Base-by-base conservation (phyloP, 257 asterid genomes). In the Solanum microdontum region DNA sequence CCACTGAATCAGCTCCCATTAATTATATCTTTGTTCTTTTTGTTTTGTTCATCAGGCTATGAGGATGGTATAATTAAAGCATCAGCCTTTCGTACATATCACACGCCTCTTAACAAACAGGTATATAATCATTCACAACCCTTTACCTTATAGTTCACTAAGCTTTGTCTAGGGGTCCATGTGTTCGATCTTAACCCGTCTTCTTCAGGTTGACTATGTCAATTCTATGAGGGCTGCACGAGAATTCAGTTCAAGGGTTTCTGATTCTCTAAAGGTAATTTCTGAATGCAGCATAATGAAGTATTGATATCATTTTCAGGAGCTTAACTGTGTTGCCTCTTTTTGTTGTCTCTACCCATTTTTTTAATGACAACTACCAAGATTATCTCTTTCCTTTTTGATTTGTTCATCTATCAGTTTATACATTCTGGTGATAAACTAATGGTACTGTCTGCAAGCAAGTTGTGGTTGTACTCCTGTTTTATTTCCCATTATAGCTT, bases 161-260 rank as follows among this genome's bases (percentile, higher is more conserved):
- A 48, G 34, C 55, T 76, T 74, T 48, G 36, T 83, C 9, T 45
- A 72, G 40, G 11, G 45, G 34, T 83, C 68, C 82, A 68, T 75
- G 28, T 34, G 32, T 55, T 84, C n/a, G 37, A 87, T 76, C 74
- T 55, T 43, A 40, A 19, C 68, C 43, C 15, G 7, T 83, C 66
- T 82, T 55, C 73, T 88, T 84, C 92, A 97, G 99, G 83, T 86
- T 86, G 99, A 97, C 91, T 97, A 85, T 89, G 99, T 97, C 87
- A 92, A 97, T 92, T 95, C 99, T 37, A 95, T 97, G 99, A 93
- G 93, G 90, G 99, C 99, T 87, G 99, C 99, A 24, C 94, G 98
- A 55, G 98, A 95, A 79, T 97, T 97, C 88, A 96, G 98, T 90
- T 90, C 96, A n/a, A 94, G 91, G 88, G 89, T 95, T 92, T 95